Base-by-base conservation (phyloP, 345 rosid species). In the Bruguiera gymnorhiza region DNA sequence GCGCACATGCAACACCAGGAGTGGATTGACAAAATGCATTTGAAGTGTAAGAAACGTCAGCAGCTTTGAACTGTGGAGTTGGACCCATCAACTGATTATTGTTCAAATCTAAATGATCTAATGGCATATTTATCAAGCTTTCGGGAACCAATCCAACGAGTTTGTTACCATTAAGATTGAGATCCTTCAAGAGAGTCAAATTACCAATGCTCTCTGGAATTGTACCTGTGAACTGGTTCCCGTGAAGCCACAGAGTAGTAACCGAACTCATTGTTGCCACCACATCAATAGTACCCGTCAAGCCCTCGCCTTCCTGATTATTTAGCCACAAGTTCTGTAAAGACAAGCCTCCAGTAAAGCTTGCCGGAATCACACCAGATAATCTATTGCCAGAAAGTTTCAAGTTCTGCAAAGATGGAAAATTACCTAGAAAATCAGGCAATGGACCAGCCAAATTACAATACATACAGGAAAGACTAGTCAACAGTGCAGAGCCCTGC, bases 1-100 rank as follows among this genome's bases (percentile, higher is more conserved):
- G 82, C 24, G 86, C 72, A 62, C 96, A 90, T 57, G 76, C 68
- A 58, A 27, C 72, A 34, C 88, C 93, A 8, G 78, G 77, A 30
- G 74, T 63, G n/a, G 79, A 51, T 75, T 72, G 79, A 75, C 93
- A 90, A 69, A 90, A 90, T 4, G 76, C 36, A 69, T 90, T 90
- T 36, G 87, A 74, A 67, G 54, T 48, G 71, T 16, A 85, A 57
- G 73, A 75, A 55, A 58, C 70, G 3, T 82, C 82, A 26, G 66
- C 32, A 3, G 89, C 81, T 60, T 79, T 90, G 55, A 83, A 86
- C 64, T 74, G 60, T 7, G 91, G 96, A 15, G 83, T 81, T 46
- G 93, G 87, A 54, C 96, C 96, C 96, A 88, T 88, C 5, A 90
- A 74, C 70, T 78, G 76, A 72, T 90, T 90, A 50, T 90, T 90